Conservation (phyloP, 1,284 basidiomycete genomes). For the Ceratobasidium sp. region DNA sequence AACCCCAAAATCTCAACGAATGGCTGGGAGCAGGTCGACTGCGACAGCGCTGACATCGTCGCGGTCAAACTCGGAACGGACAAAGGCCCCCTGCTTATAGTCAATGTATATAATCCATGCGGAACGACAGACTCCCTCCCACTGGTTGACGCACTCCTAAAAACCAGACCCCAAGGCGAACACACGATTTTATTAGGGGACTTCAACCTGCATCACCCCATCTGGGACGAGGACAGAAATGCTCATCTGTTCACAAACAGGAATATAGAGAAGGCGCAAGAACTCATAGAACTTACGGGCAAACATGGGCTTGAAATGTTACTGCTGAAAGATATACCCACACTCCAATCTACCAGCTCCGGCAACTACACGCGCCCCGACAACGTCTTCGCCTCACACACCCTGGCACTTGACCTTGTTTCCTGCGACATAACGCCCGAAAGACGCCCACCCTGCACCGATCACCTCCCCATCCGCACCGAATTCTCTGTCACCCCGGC, state of each 20-base stretch:
- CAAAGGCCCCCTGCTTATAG: background rate
- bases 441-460: no score
- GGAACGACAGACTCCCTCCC: background rate
- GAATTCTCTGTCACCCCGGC: background rate
- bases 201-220: constrained; percentile 11
- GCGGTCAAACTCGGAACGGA: background rate
- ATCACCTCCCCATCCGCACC: background rate
- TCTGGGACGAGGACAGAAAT: constrained; percentile 9
- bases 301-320: background rate
- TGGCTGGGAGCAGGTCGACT: constrained; percentile 5
- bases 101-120: constrained; percentile 2
- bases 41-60: background rate
- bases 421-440: background rate
- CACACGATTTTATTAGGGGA: background rate
- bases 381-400: background rate
- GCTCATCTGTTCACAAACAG: background rate
- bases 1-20: background rate
- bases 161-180: no score
- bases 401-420: background rate
- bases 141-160: background rate
- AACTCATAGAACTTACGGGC: background rate
- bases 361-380: no score
- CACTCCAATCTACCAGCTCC: no score
- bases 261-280: background rate
- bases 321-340: no score